These are phyloP conservation scores for Gracilaria domingensis DNA, from an alignment of 23 red algal species.

Conservation along the genomic window DNA sequence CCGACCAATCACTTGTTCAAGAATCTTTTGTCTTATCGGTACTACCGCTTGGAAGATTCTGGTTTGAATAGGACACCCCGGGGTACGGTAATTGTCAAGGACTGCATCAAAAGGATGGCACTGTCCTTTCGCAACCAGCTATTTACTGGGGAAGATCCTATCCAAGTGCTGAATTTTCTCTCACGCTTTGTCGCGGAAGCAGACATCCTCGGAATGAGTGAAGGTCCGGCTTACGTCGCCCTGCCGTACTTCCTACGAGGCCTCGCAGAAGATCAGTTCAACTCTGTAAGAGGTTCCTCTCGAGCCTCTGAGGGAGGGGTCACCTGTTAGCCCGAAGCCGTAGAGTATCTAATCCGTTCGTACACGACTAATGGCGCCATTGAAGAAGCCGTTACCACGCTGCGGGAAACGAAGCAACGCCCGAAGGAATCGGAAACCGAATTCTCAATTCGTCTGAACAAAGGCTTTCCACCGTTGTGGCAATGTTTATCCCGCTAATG, in stretches of 20 bases:
- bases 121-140: not conserved
- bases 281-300: not conserved
- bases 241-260: not conserved
- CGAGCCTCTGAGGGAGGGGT: not conserved
- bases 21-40: constrained; percentile 14
- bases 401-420: no score
- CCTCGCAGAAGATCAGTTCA: not conserved
- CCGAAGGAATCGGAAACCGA: no score
- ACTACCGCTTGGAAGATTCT: constrained; percentile 21
- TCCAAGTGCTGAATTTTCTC: constrained; percentile 2
- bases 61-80: not conserved
- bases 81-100: not conserved
- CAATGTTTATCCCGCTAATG: no score
- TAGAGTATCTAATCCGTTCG: no score
- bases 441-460: no score
- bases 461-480: no score
- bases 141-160: constrained; percentile 2
- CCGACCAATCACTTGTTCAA: constrained; percentile 9
- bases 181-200: not conserved
- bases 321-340: no score
- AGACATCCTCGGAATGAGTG: not conserved
- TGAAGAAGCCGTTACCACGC: no score
- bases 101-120: constrained; percentile 18
- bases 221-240: not conserved
- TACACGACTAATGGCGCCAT: no score